Conservation (phyloP, 805 yeast species). For the Middelhovenomyces tepae region DNA sequence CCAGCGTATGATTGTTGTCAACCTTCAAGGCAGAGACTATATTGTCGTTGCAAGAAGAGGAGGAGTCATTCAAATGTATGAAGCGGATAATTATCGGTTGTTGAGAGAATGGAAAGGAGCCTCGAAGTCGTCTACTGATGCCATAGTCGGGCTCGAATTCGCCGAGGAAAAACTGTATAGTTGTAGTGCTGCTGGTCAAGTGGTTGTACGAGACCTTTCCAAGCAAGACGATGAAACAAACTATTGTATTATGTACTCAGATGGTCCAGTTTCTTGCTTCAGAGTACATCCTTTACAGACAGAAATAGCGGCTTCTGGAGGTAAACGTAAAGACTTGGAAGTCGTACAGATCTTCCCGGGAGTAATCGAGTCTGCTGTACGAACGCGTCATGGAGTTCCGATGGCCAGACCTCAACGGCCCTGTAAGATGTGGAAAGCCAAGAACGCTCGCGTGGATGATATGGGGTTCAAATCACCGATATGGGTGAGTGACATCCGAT, state of each 20-base stretch:
- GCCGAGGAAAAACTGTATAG: constrained; percentile 9
- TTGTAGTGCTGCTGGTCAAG: constrained; percentile 14
- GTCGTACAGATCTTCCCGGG: constrained; percentile 23
- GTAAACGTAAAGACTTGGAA: constrained; percentile 39
- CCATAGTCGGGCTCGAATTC: constrained; percentile 16
- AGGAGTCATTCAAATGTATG: constrained; percentile 16
- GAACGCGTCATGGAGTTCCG: constrained; percentile 2
- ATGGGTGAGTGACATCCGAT: constrained; percentile 56
- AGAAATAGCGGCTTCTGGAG: constrained; percentile 41
- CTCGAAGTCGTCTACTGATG: constrained; percentile 7
- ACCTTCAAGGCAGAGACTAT: constrained; percentile 2
- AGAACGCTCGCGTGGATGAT: constrained; percentile 65
- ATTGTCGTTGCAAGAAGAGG: constrained; percentile 18
- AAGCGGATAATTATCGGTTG: constrained; percentile 10
- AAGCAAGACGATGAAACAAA: constrained; percentile 4
- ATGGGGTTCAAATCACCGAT: constrained; percentile 70
- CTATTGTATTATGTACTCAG: constrained; percentile 4
- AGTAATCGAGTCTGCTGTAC: constrained; percentile 3
- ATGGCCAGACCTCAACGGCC: constrained; percentile 1
- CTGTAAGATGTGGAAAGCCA: constrained; percentile 49
- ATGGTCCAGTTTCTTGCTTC: constrained; percentile 30
- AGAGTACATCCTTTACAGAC: constrained; percentile 30
- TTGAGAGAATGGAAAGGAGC: constrained; percentile 16
- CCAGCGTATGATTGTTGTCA: constrained; percentile 12
- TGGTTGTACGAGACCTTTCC: constrained; percentile 14